A percentile compares a stretch with the other conserved stretches of the same genome.
Conservation (phyloP, 805 yeast genomes). For the Yamadazyma akitaensis region DNA sequence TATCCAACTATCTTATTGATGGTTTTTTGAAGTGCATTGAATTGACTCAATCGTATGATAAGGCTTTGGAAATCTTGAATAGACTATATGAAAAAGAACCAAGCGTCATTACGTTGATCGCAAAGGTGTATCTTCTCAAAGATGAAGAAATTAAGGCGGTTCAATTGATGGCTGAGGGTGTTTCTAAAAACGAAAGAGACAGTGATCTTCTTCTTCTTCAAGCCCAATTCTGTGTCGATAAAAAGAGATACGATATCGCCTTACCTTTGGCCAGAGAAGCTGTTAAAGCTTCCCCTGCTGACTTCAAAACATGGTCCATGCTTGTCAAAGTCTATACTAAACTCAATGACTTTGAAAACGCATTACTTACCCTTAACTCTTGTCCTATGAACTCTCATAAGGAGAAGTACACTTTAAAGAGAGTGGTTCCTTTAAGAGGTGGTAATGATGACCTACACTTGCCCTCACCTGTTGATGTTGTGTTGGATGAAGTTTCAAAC, state of each 20-base stretch:
- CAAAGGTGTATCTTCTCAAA: conserved; percentile 48
- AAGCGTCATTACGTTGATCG: conserved; percentile 54
- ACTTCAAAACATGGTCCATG: conserved; percentile 70
- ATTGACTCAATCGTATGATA: conserved; percentile 60
- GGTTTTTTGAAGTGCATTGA: conserved; percentile 64
- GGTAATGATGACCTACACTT: conserved; percentile 58
- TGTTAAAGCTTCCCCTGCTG: conserved; percentile 71
- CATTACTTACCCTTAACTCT: conserved; percentile 68
- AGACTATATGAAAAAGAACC: conserved; percentile 52
- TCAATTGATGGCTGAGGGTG: conserved; percentile 48
- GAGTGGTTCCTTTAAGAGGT: conserved; percentile 52
- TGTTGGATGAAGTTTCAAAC: conserved; percentile 63
- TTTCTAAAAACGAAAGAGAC: conserved; percentile 49
- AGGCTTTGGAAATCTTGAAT: conserved; percentile 57
- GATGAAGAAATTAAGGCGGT: conserved; percentile 63
- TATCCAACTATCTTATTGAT: conserved; percentile 70
- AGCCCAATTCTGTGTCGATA: conserved; percentile 54
- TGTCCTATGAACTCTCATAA: conserved; percentile 79
- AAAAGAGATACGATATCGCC: conserved; percentile 54
- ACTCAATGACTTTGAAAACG: conserved; percentile 64
- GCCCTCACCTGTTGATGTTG: conserved; percentile 74
- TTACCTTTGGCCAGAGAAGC: conserved; percentile 58
- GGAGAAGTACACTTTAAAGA: conserved; percentile 59
- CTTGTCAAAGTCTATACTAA: conserved; percentile 62
- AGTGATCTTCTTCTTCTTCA: conserved; percentile 53